These are phyloP conservation scores for Asterophora parasitica DNA, from an alignment of 768 basidiomycete genomes.

Conservation along the genomic window DNA sequence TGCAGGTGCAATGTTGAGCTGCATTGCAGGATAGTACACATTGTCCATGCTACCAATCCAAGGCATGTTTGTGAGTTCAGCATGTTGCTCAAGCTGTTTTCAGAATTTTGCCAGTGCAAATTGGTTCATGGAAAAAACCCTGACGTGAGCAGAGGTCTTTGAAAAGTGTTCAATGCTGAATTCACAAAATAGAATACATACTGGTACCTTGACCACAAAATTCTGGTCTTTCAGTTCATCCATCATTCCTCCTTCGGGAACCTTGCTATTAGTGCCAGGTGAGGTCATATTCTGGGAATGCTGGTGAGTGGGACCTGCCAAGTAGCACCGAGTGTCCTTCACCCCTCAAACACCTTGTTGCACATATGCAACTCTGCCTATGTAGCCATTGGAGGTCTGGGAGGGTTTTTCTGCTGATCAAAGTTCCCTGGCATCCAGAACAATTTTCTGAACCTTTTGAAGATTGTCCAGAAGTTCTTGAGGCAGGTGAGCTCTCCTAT, in stretches of 20 bases:
- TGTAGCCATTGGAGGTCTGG: too few relatives aligned
- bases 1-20: slow-evolving; percentile 2
- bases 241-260: not conserved
- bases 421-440: too few relatives aligned
- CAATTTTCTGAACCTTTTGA: too few relatives aligned
- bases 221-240: not conserved
- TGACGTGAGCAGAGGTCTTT: not conserved
- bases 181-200: not conserved
- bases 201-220: not conserved
- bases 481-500: too few relatives aligned
- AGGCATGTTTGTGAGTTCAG: too few relatives aligned
- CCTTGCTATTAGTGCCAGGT: not conserved
- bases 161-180: not conserved
- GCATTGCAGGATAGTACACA: slow-evolving; percentile 1
- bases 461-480: too few relatives aligned
- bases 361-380: too few relatives aligned
- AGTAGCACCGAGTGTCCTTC: not conserved
- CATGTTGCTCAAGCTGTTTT: slow-evolving; percentile 1
- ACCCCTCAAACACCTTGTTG: too few relatives aligned
- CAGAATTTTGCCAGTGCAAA: not conserved
- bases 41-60: not conserved
- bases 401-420: too few relatives aligned
- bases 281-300: not conserved
- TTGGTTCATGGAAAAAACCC: not conserved
- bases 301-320: slow-evolving; percentile 2